Base-by-base conservation (phyloP, 805 yeast genomes). In the Ogataea siamensis region DNA sequence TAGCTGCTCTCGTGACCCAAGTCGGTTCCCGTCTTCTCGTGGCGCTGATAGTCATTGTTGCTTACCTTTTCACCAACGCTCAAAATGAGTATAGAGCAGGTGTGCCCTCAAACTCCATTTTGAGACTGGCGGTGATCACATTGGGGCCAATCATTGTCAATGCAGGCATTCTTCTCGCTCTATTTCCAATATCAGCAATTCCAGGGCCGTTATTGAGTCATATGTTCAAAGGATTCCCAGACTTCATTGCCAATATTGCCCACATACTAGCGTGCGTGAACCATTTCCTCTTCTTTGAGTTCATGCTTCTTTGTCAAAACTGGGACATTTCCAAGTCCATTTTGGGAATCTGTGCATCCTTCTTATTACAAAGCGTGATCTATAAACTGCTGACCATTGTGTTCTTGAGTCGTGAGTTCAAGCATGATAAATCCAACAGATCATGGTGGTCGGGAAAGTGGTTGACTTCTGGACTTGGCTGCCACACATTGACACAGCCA, bases 361-460 rank as follows among this genome's bases (percentile, higher is more conserved):
- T 73, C n/a, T 57, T 71, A 36, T 49, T 82, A 6, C 89, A 87
- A 44, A 66, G 73, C 15, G 58, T 78, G 37, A n/a, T 83, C 5
- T 74, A 82, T 54, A 76, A 75, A 39, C 33, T 71, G 1, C 37
- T 78, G 4, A 73, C 77, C 0, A 64, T 74, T 1, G 31, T 75
- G 0, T 46, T 80, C 4, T 56, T 85, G 27, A 73, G 84, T 6
- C 69, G 82, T 32, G 95, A 87, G 51, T 71, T 71, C 48, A 73
- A 69, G 40, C 76, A 72, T 46, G 83, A 74, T 45, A 71, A 66
- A 30, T 62, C 85, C 0, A 84, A 81, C 50, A 56, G 73, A 24
- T 81, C 89, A 2, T 82, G 87, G 87, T 83, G 89, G 88, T 73
- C 86, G 8, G 88, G 89, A 0, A 75, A 70, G 39, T 83, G 91